These are phyloP conservation scores for Xerocomellus amylosporus DNA, from an alignment of 768 basidiomycete genomes.

Conservation along the genomic window DNA sequence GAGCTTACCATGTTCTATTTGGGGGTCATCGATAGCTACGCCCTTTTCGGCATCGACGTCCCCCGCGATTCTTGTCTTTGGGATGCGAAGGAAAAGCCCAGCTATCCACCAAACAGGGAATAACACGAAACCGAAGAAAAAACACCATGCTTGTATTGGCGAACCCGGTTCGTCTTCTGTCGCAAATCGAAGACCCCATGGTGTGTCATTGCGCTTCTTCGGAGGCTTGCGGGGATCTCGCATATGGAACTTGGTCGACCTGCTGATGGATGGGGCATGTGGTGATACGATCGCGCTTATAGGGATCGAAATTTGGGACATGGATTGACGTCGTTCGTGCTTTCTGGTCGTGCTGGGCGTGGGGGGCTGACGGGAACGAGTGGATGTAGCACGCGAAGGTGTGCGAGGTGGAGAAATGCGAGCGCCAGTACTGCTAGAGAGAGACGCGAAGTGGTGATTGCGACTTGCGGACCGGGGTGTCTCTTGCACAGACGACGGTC, in stretches of 20 bases:
- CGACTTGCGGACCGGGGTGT: conserved; percentile 18
- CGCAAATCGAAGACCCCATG: conserved; percentile 58
- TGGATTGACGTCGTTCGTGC: conserved; percentile 44
- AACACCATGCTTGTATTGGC: conserved; percentile 72
- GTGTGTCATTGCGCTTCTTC: conserved; percentile 50
- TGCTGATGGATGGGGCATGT: conserved; percentile 68
- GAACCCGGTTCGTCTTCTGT: conserved; percentile 50
- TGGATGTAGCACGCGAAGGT: conserved; percentile 38
- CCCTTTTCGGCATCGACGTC: conserved; percentile 59
- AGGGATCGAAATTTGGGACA: conserved; percentile 74
- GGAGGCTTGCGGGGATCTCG: conserved; percentile 71
- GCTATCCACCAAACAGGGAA: conserved; percentile 67
- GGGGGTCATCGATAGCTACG: conserved; percentile 74
- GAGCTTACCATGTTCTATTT: conserved; percentile 68
- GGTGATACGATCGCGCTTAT: conserved; percentile 76
- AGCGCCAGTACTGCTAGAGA: conserved; percentile 36
- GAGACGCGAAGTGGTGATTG: conserved; percentile 27
- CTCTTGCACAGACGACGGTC: conserved; percentile 30
- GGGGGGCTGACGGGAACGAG: conserved; percentile 31
- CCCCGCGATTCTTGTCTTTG: conserved; percentile 60
- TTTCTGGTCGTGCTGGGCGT: conserved; percentile 29
- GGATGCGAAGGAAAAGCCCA: conserved; percentile 49
- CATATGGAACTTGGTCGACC: conserved; percentile 69
- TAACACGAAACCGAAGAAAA: conserved; percentile 68
- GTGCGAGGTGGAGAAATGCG: conserved; percentile 28